Base-by-base conservation (phyloP, 2,329 filamentous ascomycete genomes). In the Intubia oerlemansii region DNA sequence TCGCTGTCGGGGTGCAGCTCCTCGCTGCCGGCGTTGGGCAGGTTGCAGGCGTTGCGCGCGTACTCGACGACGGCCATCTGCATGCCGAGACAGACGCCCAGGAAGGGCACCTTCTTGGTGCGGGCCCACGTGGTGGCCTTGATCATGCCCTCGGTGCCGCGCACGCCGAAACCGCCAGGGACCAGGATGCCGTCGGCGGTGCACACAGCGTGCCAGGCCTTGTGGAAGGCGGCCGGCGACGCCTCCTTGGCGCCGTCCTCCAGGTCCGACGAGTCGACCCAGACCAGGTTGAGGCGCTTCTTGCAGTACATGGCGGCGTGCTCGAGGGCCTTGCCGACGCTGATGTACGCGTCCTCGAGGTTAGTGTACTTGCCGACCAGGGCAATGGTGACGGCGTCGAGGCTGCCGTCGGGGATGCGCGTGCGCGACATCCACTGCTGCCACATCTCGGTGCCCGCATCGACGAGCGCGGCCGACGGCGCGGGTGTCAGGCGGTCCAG, bases 351-450 rank as follows among this genome's bases (percentile, higher is more conserved):
- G 48, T 95, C 85, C 31, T 82, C 71, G 4, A 85, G 66, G 30
- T 69, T 67, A 14, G 72, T 73, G 49, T 98, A 98, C 53, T 95
- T 95, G 40, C 88, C 88, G 9, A 95, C 84, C 10, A 98, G 58
- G 7, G 70, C 81, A 46, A 98, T 90, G 23, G 64, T 63, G 33
- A 95, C 73, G 1, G 64, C 59, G 24, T 80, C 72, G 28, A 73
- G 57, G 31, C 28, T 29, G 31, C 28, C 32, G 29, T 34, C 31
- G 32, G 34, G 32, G 13, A 29, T 36, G 18, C 74, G 62, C 42
- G 78, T 66, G 12, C 66, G 62, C 7, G 63, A 60, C 5, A 80
- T 77, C 6, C 79, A 62, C 18, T 53, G 54, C 44, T 72, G 72
- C 85, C 85, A 95, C 39, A 73, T 59, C 5, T 66, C 49, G 81